Evolutionary conservation across 306 rosid species (phyloP).

Genomic region (Prunus campanulata): DNA sequence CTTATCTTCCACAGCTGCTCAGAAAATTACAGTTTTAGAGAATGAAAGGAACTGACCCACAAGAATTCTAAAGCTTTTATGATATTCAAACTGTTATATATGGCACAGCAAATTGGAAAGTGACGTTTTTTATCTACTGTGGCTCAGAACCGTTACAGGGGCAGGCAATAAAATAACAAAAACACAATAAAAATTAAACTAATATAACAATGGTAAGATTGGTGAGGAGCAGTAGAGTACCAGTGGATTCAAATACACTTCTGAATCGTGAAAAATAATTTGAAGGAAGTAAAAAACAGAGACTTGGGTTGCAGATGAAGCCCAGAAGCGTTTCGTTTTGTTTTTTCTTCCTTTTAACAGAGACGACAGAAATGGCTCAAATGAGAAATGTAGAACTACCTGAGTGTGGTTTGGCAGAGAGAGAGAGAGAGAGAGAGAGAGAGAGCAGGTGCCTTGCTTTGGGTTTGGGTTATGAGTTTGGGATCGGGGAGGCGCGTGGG

Average conservation of each 20-base stretch:
- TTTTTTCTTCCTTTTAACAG: not conserved
- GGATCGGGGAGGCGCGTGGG: conserved; percentile 18
- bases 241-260: not conserved
- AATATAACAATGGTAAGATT: not conserved
- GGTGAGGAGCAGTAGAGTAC: not conserved
- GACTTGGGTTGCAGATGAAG: not conserved
- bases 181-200: not conserved
- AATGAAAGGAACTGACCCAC: not conserved
- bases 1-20: conserved; percentile 29
- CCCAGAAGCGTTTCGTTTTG: not conserved
- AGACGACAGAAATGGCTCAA: not conserved
- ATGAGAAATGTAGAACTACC: not conserved
- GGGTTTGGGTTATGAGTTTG: conserved; percentile 5
- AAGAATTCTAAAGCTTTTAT: not conserved
- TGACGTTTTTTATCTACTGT: conserved; percentile 26
- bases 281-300: not conserved
- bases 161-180: not conserved
- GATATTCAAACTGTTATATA: conserved; percentile 13
- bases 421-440: too few relatives aligned
- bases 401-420: not conserved
- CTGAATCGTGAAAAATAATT: not conserved
- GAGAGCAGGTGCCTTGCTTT: conserved; percentile 1
- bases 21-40: conserved; percentile 6
- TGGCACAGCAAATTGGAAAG: conserved; percentile 16
- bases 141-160: conserved; percentile 21